A percentile compares a stretch with the other conserved stretches of the same genome.
Conservation (phyloP, 331 rosid species). For the Acacia pycnantha region DNA sequence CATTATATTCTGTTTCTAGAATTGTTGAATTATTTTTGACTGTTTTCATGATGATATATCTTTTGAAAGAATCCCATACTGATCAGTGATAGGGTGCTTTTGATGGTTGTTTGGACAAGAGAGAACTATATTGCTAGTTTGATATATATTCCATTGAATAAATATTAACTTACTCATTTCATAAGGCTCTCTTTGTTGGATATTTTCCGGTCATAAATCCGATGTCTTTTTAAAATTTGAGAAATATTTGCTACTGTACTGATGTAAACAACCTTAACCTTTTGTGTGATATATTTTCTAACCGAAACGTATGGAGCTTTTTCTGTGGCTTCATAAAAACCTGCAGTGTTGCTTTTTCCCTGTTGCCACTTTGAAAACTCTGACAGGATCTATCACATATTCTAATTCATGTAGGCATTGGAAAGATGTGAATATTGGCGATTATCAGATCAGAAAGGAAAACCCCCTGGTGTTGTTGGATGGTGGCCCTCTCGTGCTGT, state of each 20-base stretch:
- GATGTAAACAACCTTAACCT: conserved; percentile 7
- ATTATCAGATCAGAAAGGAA: conserved; percentile 81
- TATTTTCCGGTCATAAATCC: not conserved
- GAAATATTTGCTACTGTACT: not conserved
- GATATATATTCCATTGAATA: not conserved
- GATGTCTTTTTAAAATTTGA: not conserved
- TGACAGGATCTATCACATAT: not conserved
- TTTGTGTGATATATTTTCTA: not conserved
- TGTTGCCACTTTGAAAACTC: not conserved
- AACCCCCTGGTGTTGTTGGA: conserved; percentile 96
- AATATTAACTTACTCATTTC: conserved; percentile 8
- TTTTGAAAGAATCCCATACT: conserved; percentile 5
- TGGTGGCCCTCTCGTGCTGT: conserved; percentile 99
- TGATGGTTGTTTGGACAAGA: not conserved
- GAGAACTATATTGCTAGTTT: conserved; percentile 9
- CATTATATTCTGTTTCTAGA: not conserved
- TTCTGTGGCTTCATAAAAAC: not conserved
- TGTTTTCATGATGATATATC: conserved; percentile 3
- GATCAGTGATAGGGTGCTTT: conserved; percentile 20
- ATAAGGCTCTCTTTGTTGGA: not conserved
- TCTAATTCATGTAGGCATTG: conserved; percentile 51
- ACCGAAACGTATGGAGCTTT: not conserved
- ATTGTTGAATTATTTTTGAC: not conserved
- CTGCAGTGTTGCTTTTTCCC: not conserved
- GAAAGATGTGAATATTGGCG: conserved; percentile 97